These are phyloP conservation scores for Sequoiadendron giganteum DNA, from an alignment of 75 land plant species.

Conservation along the genomic window DNA sequence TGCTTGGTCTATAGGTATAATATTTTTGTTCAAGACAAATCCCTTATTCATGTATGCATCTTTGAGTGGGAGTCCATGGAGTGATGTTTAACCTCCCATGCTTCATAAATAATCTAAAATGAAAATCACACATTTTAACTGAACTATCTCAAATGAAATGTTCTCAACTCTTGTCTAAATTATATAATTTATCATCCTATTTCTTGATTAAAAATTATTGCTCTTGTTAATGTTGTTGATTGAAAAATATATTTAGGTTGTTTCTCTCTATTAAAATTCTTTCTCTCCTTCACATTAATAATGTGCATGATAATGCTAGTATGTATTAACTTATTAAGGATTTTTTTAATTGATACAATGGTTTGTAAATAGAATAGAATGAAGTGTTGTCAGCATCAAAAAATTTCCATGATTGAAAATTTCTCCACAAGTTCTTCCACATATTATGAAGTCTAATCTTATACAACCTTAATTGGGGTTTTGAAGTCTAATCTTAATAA, in stretches of 20 bases:
- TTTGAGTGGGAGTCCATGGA: neutral
- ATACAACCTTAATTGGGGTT: no score
- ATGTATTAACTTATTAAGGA: neutral
- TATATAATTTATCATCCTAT: neutral
- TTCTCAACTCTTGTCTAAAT: neutral
- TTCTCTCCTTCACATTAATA: neutral
- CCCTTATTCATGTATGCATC: neutral
- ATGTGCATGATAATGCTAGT: neutral
- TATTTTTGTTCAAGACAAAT: neutral
- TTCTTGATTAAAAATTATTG: neutral
- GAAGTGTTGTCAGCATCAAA: neutral
- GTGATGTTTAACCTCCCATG: neutral
- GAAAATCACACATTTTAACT: neutral
- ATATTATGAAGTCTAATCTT: neutral
- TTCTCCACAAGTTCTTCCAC: neutral
- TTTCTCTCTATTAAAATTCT: neutral
- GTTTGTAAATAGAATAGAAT: neutral
- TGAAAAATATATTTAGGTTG: neutral
- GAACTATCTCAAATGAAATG: neutral
- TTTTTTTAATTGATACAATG: neutral
- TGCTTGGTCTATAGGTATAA: neutral
- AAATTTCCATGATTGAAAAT: neutral
- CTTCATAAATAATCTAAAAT: neutral
- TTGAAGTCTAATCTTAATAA: no score
- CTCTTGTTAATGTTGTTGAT: neutral